Evolutionary conservation across 148 eudicot genomes (phyloP).

Genomic region (Tetragonia tetragonoides): DNA sequence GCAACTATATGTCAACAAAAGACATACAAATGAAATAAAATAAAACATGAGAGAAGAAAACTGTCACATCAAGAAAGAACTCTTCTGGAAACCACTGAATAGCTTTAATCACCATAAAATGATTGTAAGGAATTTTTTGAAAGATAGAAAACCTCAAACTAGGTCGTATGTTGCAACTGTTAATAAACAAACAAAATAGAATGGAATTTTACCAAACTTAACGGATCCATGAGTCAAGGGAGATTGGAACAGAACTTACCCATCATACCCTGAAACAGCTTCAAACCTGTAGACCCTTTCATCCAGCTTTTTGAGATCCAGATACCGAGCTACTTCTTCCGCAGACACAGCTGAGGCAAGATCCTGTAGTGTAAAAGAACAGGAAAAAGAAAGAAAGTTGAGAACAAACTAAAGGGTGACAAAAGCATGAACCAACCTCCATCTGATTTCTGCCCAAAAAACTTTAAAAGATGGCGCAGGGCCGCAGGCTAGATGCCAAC

Average conservation of each 20-base stretch:
- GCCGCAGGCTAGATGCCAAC: neutral
- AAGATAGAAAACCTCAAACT: too few relatives aligned
- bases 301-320: constrained; percentile 90
- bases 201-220: too few relatives aligned
- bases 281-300: constrained; percentile 84
- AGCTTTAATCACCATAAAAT: too few relatives aligned
- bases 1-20: too few relatives aligned
- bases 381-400: neutral
- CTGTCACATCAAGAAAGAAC: too few relatives aligned
- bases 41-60: too few relatives aligned
- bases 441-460: too few relatives aligned
- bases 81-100: too few relatives aligned
- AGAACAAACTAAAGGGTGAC: neutral
- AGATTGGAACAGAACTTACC: constrained; percentile 41
- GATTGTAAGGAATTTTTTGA: too few relatives aligned
- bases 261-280: constrained; percentile 87
- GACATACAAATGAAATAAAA: too few relatives aligned
- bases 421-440: constrained; percentile 6
- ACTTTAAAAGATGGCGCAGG: neutral
- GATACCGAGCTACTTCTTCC: constrained; percentile 83
- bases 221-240: neutral
- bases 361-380: constrained; percentile 49
- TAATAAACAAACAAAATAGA: too few relatives aligned
- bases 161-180: too few relatives aligned
- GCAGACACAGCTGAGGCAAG: constrained; percentile 75